Percentiles rank a stretch among this genome's conserved stretches.
These are phyloP conservation scores for Komagataella mondaviorum DNA, from an alignment of 805 yeast species.

Conservation along the genomic window DNA sequence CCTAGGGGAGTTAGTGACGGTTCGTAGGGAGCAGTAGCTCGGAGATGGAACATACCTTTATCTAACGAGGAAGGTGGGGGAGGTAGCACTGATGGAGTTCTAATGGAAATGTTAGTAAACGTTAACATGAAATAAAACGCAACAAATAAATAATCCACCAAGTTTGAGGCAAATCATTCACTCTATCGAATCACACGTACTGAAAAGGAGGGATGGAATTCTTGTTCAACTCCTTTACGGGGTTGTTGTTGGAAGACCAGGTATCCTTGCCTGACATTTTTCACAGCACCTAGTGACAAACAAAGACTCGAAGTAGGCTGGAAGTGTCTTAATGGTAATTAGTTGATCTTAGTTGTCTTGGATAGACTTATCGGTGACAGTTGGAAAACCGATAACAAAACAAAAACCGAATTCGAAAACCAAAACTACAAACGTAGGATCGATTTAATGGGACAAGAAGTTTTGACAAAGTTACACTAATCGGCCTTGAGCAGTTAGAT, in stretches of 20 bases:
- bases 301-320: neutral
- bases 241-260: neutral
- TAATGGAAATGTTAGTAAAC: neutral
- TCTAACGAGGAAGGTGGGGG: neutral
- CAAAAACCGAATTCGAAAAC: neutral
- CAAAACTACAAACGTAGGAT: neutral
- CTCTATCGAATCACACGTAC: conserved; percentile 1
- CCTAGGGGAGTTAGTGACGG: conserved; percentile 14
- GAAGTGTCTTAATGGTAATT: neutral
- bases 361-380: neutral
- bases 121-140: neutral
- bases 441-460: neutral
- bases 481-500: neutral
- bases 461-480: neutral
- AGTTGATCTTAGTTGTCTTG: neutral
- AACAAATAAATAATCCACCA: neutral
- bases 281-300: neutral
- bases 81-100: neutral
- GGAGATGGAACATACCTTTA: neutral
- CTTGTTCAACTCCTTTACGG: neutral
- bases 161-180: neutral
- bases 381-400: neutral
- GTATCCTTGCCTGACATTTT: neutral
- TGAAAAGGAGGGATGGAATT: conserved; percentile 1
- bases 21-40: neutral